Evolutionary conservation across 2,329 filamentous ascomycete species (phyloP).

Genomic region (Bipolaris cookei): DNA sequence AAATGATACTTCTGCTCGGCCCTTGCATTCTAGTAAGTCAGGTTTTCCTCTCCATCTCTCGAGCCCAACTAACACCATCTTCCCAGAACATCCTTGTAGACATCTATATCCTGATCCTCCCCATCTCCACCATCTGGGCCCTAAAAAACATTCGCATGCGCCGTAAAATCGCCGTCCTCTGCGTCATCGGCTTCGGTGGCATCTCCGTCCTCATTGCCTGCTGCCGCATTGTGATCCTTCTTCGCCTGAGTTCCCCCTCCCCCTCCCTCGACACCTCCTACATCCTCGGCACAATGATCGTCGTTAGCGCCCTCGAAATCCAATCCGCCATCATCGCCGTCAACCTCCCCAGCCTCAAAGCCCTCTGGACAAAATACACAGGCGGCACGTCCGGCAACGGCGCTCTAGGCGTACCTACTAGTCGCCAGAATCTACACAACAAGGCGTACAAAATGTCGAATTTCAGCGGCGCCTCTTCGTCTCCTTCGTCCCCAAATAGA

Average conservation of each 20-base stretch:
- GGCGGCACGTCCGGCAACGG: neutral
- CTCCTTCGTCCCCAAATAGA: neutral
- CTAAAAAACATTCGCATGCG: constrained; percentile 2
- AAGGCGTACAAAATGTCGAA: neutral
- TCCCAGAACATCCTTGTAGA: constrained; percentile 10
- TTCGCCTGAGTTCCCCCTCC: neutral
- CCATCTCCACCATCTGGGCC: constrained; percentile 5
- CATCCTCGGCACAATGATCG: neutral
- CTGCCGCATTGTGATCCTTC: neutral
- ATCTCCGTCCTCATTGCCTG: constrained; percentile 9
- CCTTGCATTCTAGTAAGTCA: constrained; percentile 4
- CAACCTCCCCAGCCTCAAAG: constrained; percentile 7
- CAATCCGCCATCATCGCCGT: constrained; percentile 10
- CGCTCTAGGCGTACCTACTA: neutral
- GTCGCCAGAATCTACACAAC: neutral
- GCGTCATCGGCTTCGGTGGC: constrained; percentile 8
- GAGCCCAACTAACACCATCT: neutral
- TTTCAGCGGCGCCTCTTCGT: neutral
- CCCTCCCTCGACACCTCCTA: neutral
- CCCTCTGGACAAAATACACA: constrained; percentile 2
- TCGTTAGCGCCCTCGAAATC: constrained; percentile 5
- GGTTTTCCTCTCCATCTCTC: neutral
- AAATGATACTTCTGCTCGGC: neutral
- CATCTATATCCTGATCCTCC: constrained; percentile 4
- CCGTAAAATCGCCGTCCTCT: constrained; percentile 4